These are phyloP conservation scores for Metarhizium humberi DNA, from an alignment of 2,329 filamentous ascomycete species.

Conservation along the genomic window DNA sequence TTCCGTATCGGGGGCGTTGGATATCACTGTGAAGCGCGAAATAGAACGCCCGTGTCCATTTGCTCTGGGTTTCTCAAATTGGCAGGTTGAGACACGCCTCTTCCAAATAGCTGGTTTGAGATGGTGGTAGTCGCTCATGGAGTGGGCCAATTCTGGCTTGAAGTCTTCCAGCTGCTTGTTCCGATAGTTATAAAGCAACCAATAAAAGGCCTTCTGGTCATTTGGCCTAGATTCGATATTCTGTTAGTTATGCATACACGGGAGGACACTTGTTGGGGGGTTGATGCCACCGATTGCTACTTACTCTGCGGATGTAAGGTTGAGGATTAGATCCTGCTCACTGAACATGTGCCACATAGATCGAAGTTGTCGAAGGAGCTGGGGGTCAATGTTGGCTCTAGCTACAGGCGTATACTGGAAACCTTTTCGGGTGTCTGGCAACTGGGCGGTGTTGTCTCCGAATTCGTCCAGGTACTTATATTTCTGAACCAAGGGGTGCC, in stretches of 20 bases:
- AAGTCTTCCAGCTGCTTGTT: constrained; percentile 85
- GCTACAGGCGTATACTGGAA: constrained; percentile 48
- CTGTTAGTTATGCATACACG: background rate
- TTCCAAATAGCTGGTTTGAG: constrained; percentile 49
- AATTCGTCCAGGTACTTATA: constrained; percentile 69
- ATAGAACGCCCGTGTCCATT: constrained; percentile 43
- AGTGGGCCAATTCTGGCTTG: constrained; percentile 69
- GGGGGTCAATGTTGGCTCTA: constrained; percentile 63
- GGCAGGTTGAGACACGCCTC: constrained; percentile 51
- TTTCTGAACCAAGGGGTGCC: constrained; percentile 76
- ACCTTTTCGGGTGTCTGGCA: constrained; percentile 50
- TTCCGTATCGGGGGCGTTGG: constrained; percentile 46
- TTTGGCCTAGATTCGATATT: constrained; percentile 50
- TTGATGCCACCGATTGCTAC: constrained; percentile 18
- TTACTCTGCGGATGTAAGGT: constrained; percentile 57
- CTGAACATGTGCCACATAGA: constrained; percentile 85
- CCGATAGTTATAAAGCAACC: constrained; percentile 70
- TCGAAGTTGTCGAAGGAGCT: constrained; percentile 76
- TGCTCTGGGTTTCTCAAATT: constrained; percentile 40
- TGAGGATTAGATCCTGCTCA: constrained; percentile 60
- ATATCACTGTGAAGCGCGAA: constrained; percentile 57
- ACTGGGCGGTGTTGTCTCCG: constrained; percentile 43
- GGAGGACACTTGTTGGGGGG: background rate
- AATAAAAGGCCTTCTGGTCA: constrained; percentile 91
- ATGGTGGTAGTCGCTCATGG: constrained; percentile 86